A percentile compares a stretch with the other conserved stretches of the same genome.
These are phyloP conservation scores for Luffa acutangula DNA, from an alignment of 306 rosid species.

Conservation along the genomic window DNA sequence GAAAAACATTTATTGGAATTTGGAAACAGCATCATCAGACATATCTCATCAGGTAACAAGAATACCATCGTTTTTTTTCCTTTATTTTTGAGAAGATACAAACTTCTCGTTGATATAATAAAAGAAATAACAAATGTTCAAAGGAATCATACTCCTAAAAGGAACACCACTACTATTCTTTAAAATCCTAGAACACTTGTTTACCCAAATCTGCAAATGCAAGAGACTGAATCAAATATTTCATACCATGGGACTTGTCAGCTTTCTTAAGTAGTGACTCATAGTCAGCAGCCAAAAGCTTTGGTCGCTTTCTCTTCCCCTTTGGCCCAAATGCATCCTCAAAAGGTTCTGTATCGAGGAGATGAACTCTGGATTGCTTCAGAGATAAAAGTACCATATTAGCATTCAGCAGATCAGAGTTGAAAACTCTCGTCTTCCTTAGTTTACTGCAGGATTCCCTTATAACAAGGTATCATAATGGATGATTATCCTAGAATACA, in stretches of 20 bases:
- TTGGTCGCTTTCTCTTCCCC: slow-evolving; percentile 79
- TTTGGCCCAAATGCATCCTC: slow-evolving; percentile 79
- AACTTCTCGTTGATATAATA: neutral
- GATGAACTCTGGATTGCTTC: slow-evolving; percentile 91
- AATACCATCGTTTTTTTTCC: neutral
- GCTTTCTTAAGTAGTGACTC: slow-evolving; percentile 78
- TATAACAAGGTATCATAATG: neutral
- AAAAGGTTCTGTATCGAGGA: slow-evolving; percentile 84
- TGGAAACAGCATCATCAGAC: neutral
- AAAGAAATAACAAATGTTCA: neutral
- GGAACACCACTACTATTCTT: neutral
- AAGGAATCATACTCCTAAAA: neutral
- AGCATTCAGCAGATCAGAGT: slow-evolving; percentile 9
- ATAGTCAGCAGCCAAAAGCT: slow-evolving; percentile 60
- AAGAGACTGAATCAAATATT: neutral
- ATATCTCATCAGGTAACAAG: neutral
- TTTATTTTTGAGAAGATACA: neutral
- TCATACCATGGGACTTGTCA: slow-evolving; percentile 72
- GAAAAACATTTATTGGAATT: neutral
- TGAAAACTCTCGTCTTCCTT: neutral
- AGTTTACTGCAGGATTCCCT: neutral
- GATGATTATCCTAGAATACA: neutral
- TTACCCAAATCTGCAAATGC: neutral
- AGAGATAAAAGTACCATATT: slow-evolving; percentile 14
- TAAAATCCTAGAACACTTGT: neutral